Evolutionary conservation across 495 filamentous ascomycete genomes (phyloP), one percentile per base, ranked within the genome.

Genomic region (Achaetomiella virescens): DNA sequence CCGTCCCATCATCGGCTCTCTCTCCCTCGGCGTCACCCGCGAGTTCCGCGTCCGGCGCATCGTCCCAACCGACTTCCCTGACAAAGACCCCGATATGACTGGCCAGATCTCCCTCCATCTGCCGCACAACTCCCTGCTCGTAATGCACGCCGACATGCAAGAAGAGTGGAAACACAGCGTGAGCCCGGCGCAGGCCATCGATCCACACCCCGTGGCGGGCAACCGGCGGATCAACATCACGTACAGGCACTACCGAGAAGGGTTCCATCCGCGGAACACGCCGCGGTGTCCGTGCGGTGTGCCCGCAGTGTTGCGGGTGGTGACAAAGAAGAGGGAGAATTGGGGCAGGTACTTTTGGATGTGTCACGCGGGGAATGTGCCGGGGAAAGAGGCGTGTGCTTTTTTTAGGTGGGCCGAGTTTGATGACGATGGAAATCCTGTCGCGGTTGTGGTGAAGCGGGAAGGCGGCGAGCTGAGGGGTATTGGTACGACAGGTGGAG

Each of bases 91-190:
- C n/a, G n/a, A n/a, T n/a, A n/a, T n/a, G 5, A 82, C 88, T 61
- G 92, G 92, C 6, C 90, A 95, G 59, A 91, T 97, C 40, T 80
- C 89, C 4, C 89, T 98, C 51, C 89, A 93, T 65, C 82, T 97
- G 0, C 91, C 91, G 1, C 93, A 98, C 70, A 97, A 97, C 66
- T 91, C 88, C 0, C 78, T 98, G 1, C 73, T 98, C 0, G 73
- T 97, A 5, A 98, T 98, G 93, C 90, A 96, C 65, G 89, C 91
- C 1, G 90, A 93, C 55, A 89, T 88, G 85, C 86, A 90, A 61
- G 86, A 90, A 58, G 81, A 79, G 48, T 90, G 86, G 86, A 90
- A 90, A 61, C 86, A 91, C 65, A 82, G 81, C 55, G 87, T 98
- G 43, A 72, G 80, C 0, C 86, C 91, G 0, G 84, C 88, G 0